Percentiles rank a stretch among this genome's conserved stretches.
These are phyloP conservation scores for Trichophyton verrucosum DNA, from an alignment of 2,329 filamentous ascomycete genomes.

Conservation along the genomic window DNA sequence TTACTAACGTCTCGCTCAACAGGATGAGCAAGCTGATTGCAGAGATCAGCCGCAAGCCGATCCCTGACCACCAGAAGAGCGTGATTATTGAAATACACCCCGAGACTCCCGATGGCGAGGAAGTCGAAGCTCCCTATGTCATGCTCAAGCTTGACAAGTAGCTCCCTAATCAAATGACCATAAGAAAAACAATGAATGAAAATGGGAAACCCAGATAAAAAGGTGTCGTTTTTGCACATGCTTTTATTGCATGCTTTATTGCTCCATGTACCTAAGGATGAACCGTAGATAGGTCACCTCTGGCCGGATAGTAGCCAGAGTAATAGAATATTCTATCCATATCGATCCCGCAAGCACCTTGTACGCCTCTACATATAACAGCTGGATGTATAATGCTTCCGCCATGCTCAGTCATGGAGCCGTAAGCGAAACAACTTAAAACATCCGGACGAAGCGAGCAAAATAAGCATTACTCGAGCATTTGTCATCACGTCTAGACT, in stretches of 20 bases:
- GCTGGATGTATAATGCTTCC: neutral
- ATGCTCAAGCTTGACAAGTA: constrained; percentile 58
- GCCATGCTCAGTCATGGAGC: neutral
- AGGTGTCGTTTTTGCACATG: neutral
- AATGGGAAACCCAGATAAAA: neutral
- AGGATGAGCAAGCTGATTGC: constrained; percentile 84
- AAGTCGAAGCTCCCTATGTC: constrained; percentile 94
- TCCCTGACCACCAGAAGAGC: constrained; percentile 85
- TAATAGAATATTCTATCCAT: neutral
- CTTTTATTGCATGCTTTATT: neutral
- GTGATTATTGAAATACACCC: constrained; percentile 93
- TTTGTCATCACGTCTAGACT: neutral
- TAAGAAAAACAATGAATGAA: neutral
- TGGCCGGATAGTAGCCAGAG: neutral
- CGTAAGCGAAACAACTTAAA: neutral
- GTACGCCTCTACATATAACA: neutral
- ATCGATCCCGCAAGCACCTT: neutral
- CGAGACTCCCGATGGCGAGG: constrained; percentile 77
- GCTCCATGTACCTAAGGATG: neutral
- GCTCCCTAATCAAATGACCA: neutral
- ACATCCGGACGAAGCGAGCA: too few relatives aligned
- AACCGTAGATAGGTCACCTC: neutral
- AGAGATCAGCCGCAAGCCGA: constrained; percentile 78
- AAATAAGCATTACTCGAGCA: neutral
- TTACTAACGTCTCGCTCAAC: neutral